Evolutionary conservation across 495 filamentous ascomycete species (phyloP).

Genomic region (Peziza echinospora): DNA sequence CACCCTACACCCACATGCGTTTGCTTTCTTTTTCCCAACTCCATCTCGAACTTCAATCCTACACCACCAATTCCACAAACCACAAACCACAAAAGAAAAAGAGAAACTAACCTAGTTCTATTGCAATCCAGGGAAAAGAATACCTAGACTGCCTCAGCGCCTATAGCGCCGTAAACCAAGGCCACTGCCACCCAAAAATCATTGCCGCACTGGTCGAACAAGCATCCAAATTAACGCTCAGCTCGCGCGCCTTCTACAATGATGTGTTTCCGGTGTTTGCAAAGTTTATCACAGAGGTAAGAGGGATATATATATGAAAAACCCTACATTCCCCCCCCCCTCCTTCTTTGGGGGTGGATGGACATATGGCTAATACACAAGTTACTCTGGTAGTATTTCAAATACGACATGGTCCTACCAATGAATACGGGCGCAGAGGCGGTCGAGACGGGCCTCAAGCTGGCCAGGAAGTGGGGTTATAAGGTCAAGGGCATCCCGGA

Average conservation of each 20-base stretch:
- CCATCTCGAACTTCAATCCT: too few species aligned
- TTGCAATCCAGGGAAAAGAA: constrained; percentile 52
- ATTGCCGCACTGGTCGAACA: constrained; percentile 77
- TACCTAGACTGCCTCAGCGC: constrained; percentile 97
- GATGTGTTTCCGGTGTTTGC: constrained; percentile 97
- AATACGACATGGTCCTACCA: constrained; percentile 95
- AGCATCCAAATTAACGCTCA: constrained; percentile 73
- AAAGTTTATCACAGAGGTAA: constrained; percentile 55
- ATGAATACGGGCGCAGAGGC: constrained; percentile 99
- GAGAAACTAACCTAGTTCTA: too few species aligned
- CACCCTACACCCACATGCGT: too few species aligned
- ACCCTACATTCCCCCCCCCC: background rate
- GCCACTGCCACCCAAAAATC: constrained; percentile 92
- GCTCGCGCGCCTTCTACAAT: constrained; percentile 93
- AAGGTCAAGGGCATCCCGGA: constrained; percentile 80
- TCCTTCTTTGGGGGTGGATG: background rate
- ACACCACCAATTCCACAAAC: too few species aligned
- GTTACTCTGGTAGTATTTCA: constrained; percentile 49
- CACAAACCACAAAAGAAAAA: too few species aligned
- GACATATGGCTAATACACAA: background rate
- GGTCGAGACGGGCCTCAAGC: constrained; percentile 95
- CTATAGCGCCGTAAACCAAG: constrained; percentile 96
- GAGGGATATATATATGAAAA: background rate
- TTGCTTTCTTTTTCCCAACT: too few species aligned
- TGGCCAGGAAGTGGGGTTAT: constrained; percentile 97